Base-by-base conservation (phyloP, 2,329 filamentous ascomycete genomes). In the Erysiphe neolycopersici region DNA sequence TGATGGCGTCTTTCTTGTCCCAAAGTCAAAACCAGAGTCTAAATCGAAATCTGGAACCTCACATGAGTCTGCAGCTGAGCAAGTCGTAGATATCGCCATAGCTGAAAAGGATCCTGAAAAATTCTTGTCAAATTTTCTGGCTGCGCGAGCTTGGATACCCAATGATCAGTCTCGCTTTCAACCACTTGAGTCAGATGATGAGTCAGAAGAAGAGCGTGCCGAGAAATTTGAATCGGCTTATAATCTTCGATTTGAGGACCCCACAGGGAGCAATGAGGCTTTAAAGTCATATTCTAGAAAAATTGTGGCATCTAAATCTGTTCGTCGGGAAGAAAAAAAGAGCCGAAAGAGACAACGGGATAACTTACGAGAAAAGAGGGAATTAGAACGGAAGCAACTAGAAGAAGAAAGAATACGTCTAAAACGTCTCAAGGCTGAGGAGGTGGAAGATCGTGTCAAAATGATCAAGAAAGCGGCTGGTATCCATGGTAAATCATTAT, bases 241-340 rank as follows among this genome's bases (percentile, higher is more conserved):
- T 63, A 98, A 98, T 62, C 63, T 94, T 61, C 79, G 89, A 31
- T 98, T 98, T 55, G 89, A 98, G 58, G 81, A 95, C 53, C 84
- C 89, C 0, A 70, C 70, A 47, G 84, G 81, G 56, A 76, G 81
- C 53, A 94, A 94, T 56, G 83, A 93, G 60, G 76, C 79, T 42
- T 65, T 98, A 30, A 75, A 79, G 54, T 83, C 85, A 5, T 92
- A 94, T 61, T 79, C 87, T 45, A 78, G 87, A 72, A 83, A 92
- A 56, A 68, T 83, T 16, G 77, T 79, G 33, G 76, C 76, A 35
- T 76, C 78, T 48, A 79, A 80, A 50, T 89, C 85, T 0, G 85
- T 93, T 19, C 73, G 89, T 42, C 72, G 85, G 48, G 84, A 94
- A 46, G 83, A 89, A 43, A 68, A 70, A 54, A 91, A 67, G 35